Evolutionary conservation across 257 asterid species (phyloP).

Genomic region (Echites panduratus): DNA sequence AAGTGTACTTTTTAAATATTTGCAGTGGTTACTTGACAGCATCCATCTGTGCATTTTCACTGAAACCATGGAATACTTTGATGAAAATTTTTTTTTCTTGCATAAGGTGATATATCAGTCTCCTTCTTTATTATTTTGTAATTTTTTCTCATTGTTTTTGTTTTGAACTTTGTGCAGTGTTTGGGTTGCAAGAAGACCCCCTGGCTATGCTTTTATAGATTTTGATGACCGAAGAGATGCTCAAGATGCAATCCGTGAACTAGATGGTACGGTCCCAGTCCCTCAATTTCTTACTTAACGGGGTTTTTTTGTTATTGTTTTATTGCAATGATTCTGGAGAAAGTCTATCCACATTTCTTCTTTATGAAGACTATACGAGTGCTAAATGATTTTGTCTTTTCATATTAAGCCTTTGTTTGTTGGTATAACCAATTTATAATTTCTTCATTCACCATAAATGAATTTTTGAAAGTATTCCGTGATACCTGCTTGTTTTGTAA

Average conservation of each 20-base stretch:
- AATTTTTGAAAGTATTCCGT: not conserved
- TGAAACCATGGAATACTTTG: not conserved
- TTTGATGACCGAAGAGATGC: conserved; percentile 93
- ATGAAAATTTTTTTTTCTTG: not conserved
- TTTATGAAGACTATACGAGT: no score
- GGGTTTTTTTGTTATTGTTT: not conserved
- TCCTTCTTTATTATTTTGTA: not conserved
- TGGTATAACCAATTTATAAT: not conserved
- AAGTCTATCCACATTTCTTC: no score
- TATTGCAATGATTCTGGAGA: not conserved
- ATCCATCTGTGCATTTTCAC: not conserved
- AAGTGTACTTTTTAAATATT: not conserved
- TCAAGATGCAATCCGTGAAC: conserved; percentile 77
- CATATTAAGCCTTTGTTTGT: no score
- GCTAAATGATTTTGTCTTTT: no score
- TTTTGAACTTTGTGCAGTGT: conserved; percentile 46
- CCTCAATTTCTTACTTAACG: not conserved
- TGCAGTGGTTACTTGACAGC: not conserved
- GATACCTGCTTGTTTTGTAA: not conserved
- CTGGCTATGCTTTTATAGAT: conserved; percentile 90
- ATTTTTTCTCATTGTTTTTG: not conserved
- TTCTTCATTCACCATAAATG: not conserved
- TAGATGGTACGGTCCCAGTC: conserved; percentile 48
- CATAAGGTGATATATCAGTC: not conserved
- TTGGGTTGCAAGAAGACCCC: conserved; percentile 98